Base-by-base conservation (phyloP, 116 monocot genomes). In the Zostera marina region DNA sequence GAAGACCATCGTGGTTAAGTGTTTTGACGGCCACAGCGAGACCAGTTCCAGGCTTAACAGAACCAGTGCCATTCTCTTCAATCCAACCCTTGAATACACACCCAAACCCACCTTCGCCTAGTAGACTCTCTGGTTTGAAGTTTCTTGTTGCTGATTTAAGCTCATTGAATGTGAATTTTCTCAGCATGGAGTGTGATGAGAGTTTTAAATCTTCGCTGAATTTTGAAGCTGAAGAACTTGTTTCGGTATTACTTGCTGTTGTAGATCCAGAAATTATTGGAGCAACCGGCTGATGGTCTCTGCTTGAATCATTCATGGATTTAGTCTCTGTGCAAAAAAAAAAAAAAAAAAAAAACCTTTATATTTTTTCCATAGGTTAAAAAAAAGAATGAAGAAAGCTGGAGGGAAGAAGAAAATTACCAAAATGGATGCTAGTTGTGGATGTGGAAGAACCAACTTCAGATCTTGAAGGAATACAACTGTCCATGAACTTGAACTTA, bases 11-110 rank as follows among this genome's bases (percentile, higher is more conserved):
- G 15, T 77, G 76, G 63, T 77, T 77, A 19, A 77, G 72, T 25
- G 64, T 77, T 48, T 77, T 77, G 9, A 77, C 76, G 52, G 76
- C 76, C 58, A 77, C 76, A 53, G 64, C 72, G 9, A 77, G 76
- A 16, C 76, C 72, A 11, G 76, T 77, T 51, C 71, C 76, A 68
- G 76, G 76, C 55, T 77, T 77, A 25, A 77, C 64, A 64, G 76
- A 72, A 19, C 72, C 68, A 54, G 76, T 77, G 54, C 76, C 76
- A 60, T 72, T 77, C 64, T 77, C 76, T 64, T 77, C 76, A 38
- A 68, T 77, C 76, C 76, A 77, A 63, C 76, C 76, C 59, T 77
- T 77, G 42, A 77, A 77, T 22, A 77, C 76, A 59, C 76, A 77
- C 55, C 76, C 76, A 67, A 77, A 77, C 3, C 76, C 76, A 15